Conservation (phyloP, 371 early-diverging fungal genomes). For the Saksenaea vasiformis region DNA sequence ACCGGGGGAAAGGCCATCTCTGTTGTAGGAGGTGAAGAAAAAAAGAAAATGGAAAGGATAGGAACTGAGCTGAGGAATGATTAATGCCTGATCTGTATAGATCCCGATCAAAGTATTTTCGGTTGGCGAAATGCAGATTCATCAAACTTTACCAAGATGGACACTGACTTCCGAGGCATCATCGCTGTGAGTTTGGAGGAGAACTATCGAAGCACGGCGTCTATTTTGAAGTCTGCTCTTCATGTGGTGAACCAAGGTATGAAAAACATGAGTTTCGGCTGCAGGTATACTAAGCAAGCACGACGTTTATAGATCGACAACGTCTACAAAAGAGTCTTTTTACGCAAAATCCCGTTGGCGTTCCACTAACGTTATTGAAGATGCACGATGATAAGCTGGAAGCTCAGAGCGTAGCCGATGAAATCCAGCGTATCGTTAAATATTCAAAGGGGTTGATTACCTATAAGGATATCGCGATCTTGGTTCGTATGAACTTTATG, state of each 20-base stretch:
- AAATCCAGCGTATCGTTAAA: constrained; percentile 44
- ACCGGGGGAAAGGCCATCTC: constrained; percentile 42
- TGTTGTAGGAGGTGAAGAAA: constrained; percentile 60
- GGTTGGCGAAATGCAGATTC: constrained; percentile 63
- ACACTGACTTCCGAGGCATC: constrained; percentile 35
- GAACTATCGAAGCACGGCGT: constrained; percentile 62
- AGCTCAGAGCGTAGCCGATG: constrained; percentile 43
- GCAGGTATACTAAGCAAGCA: not conserved
- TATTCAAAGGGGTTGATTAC: constrained; percentile 35
- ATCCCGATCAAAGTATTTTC: constrained; percentile 67
- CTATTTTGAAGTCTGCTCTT: constrained; percentile 48
- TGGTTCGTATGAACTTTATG: constrained; percentile 49
- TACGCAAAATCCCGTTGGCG: constrained; percentile 37
- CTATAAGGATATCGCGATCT: constrained; percentile 57
- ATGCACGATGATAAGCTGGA: constrained; percentile 22
- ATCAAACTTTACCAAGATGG: constrained; percentile 56
- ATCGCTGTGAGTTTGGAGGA: constrained; percentile 43
- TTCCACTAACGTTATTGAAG: constrained; percentile 32
- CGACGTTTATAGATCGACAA: constrained; percentile 11
- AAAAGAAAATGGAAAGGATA: not conserved
- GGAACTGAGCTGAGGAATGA: not conserved
- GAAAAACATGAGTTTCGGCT: constrained; percentile 3
- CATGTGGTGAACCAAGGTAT: constrained; percentile 51
- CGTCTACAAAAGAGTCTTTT: constrained; percentile 29
- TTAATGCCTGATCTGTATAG: constrained; percentile 16